Percentiles rank a stretch among this genome's conserved stretches.
These are phyloP conservation scores for Lachancea fermentati DNA, from an alignment of 805 yeast genomes.

Conservation along the genomic window DNA sequence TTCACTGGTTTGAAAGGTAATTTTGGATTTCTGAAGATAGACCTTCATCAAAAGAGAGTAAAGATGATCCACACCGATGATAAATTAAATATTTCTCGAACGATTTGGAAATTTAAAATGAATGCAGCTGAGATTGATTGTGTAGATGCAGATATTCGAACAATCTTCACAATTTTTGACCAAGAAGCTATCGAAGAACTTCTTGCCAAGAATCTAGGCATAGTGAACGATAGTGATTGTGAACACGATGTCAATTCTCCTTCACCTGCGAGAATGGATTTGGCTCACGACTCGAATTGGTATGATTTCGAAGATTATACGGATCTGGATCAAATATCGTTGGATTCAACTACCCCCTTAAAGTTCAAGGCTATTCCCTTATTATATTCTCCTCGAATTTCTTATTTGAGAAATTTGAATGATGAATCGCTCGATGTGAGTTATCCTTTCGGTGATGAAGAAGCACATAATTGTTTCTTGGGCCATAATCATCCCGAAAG, in stretches of 20 bases:
- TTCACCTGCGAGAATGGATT: slow-evolving; percentile 5
- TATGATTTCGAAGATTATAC: slow-evolving; percentile 68
- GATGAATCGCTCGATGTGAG: slow-evolving; percentile 38
- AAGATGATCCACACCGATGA: slow-evolving; percentile 39
- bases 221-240: slow-evolving; percentile 6
- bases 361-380: slow-evolving; percentile 43
- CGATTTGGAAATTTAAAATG: slow-evolving; percentile 50
- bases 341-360: slow-evolving; percentile 36
- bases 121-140: slow-evolving; percentile 67
- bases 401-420: slow-evolving; percentile 51
- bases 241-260: not conserved
- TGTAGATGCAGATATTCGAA: slow-evolving; percentile 60
- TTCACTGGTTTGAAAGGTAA: slow-evolving; percentile 63
- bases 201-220: slow-evolving; percentile 5
- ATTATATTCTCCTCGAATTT: slow-evolving; percentile 50
- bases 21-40: slow-evolving; percentile 47
- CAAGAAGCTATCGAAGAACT: slow-evolving; percentile 46
- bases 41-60: slow-evolving; percentile 52
- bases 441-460: slow-evolving; percentile 56
- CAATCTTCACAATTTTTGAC: slow-evolving; percentile 57
- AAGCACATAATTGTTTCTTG: slow-evolving; percentile 49
- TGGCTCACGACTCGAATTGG: slow-evolving; percentile 43
- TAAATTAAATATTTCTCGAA: slow-evolving; percentile 39
- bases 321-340: slow-evolving; percentile 54
- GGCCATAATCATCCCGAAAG: slow-evolving; percentile 49